Evolutionary conservation across 2,329 filamentous ascomycete species (phyloP).

Genomic region (Fusarium setosum): DNA sequence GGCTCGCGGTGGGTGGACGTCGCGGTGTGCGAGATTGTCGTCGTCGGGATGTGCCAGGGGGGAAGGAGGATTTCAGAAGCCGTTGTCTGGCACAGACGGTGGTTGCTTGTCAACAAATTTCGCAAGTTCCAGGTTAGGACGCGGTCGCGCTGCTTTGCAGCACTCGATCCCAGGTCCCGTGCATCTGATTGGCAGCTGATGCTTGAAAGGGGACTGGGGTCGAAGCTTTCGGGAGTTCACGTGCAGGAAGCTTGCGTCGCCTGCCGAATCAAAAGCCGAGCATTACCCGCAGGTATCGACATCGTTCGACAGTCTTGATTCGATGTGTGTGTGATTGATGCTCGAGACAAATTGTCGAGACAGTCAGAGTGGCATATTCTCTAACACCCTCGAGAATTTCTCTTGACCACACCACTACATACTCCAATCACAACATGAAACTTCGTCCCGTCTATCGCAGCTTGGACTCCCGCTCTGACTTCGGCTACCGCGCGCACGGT

Average conservation of each 20-base stretch:
- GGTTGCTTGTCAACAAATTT: conserved; percentile 47
- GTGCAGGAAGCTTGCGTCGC: conserved; percentile 32
- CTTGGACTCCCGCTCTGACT: conserved; percentile 2
- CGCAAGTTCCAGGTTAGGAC: conserved; percentile 34
- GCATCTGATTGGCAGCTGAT: conserved; percentile 45
- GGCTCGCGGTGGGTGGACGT: conserved; percentile 4
- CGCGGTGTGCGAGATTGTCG: conserved; percentile 18
- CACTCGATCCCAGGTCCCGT: conserved; percentile 35
- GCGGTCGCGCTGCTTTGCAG: conserved; percentile 33
- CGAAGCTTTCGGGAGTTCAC: conserved; percentile 35
- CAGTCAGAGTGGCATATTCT: background rate
- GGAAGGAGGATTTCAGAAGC: conserved; percentile 4
- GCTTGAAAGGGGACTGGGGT: conserved; percentile 36
- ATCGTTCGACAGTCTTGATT: background rate
- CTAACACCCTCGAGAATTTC: background rate
- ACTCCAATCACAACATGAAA: background rate
- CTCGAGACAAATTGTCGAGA: background rate
- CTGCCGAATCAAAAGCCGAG: conserved; percentile 32
- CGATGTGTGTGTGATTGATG: background rate
- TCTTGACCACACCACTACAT: background rate
- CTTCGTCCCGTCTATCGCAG: background rate
- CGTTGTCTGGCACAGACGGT: conserved; percentile 34
- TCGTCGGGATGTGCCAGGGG: conserved; percentile 19
- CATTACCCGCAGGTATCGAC: conserved; percentile 37
- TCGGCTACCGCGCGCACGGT: background rate